A percentile compares a stretch with the other conserved stretches of the same genome.
Conservation (phyloP, 257 asterid species). For the Salvia miltiorrhiza region DNA sequence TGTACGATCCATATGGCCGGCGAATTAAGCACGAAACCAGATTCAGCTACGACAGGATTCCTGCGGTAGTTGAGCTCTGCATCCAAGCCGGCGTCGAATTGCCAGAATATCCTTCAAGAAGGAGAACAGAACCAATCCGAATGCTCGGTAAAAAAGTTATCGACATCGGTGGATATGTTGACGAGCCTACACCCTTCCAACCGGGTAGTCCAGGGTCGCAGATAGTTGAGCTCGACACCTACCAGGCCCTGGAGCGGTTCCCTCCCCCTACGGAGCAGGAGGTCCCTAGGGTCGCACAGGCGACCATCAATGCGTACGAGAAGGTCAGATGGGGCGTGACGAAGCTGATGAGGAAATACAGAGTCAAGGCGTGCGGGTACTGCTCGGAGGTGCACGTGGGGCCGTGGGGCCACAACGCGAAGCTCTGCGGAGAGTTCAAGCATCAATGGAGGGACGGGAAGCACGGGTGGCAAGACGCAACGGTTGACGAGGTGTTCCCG, state of each 20-base stretch:
- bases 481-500: conserved; percentile 81
- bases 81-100: conserved; percentile 94
- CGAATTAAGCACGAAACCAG: conserved; percentile 87
- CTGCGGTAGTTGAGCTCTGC: conserved; percentile 91
- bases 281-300: conserved; percentile 55
- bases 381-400: conserved; percentile 97
- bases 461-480: conserved; percentile 98
- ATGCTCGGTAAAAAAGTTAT: conserved; percentile 81
- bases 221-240: conserved; percentile 59
- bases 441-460: conserved; percentile 98
- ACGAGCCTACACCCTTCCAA: conserved; percentile 43
- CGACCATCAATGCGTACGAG: conserved; percentile 63
- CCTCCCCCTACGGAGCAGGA: conserved; percentile 47
- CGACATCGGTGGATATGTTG: conserved; percentile 62
- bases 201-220: conserved; percentile 30
- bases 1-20: conserved; percentile 82
- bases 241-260: conserved; percentile 58
- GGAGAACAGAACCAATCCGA: conserved; percentile 79
- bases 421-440: conserved; percentile 91
- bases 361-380: conserved; percentile 94
- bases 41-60: conserved; percentile 71
- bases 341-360: conserved; percentile 71
- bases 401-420: conserved; percentile 93
- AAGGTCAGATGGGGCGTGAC: conserved; percentile 70
- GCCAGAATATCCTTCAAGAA: conserved; percentile 77